Conservation (phyloP, 305 asterid species). For the Fraxinus paxiana region DNA sequence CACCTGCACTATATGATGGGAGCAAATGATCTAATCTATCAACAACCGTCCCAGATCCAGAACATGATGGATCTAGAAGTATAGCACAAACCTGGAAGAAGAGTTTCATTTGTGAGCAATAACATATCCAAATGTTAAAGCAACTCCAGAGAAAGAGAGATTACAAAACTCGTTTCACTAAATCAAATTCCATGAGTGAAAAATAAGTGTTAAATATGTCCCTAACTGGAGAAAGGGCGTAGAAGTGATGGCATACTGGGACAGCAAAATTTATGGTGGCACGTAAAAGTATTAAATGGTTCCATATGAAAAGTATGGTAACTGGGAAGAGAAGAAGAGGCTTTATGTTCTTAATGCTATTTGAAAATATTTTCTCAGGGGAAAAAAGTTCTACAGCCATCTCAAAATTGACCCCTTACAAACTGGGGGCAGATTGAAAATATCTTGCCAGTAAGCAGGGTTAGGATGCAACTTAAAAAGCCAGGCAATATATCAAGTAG, state of each 20-base stretch:
- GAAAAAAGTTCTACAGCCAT: neutral
- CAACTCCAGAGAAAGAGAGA: neutral
- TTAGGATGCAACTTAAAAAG: neutral
- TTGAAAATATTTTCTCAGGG: neutral
- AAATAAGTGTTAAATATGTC: neutral
- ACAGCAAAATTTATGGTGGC: neutral
- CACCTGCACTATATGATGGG: constrained; percentile 75
- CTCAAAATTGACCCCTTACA: neutral
- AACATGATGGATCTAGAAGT: constrained; percentile 90
- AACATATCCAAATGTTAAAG: neutral
- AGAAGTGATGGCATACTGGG: neutral
- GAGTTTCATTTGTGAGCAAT: neutral
- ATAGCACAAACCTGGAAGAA: constrained; percentile 65
- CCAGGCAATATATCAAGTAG: neutral
- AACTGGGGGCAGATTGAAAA: neutral
- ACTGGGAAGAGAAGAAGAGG: neutral
- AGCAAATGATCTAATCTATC: constrained; percentile 89
- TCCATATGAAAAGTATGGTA: neutral
- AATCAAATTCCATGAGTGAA: neutral
- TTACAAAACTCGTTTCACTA: neutral
- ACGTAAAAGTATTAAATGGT: neutral
- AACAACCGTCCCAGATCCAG: constrained; percentile 90
- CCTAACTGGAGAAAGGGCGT: neutral
- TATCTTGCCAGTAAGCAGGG: neutral
- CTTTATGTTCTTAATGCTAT: neutral